Evolutionary conservation across 345 rosid species (phyloP).

Genomic region (Eucalyptus curtisii): DNA sequence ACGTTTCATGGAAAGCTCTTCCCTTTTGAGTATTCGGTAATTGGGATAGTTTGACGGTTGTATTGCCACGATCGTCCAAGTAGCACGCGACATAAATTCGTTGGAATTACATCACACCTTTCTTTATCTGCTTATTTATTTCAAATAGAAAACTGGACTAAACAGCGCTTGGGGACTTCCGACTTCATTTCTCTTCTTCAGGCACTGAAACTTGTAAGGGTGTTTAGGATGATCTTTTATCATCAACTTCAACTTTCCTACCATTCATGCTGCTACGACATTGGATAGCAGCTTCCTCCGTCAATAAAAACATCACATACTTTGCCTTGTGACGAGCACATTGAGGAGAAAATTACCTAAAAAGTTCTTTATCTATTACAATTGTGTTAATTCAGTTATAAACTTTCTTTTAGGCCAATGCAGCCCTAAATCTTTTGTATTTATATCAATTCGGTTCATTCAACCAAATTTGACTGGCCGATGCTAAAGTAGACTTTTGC

Average conservation of each 20-base stretch:
- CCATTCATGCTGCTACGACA: not conserved
- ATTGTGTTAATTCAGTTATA: no score
- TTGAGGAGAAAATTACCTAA: not conserved
- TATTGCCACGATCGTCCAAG: not conserved
- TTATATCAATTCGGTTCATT: no score
- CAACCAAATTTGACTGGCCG: no score
- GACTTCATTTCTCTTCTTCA: not conserved
- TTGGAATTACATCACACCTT: not conserved
- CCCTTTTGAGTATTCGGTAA: not conserved
- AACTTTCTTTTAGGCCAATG: no score
- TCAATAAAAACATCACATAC: not conserved
- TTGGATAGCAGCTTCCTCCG: not conserved
- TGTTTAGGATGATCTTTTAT: not conserved
- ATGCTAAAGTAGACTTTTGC: no score
- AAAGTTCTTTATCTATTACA: no score
- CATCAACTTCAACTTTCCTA: not conserved
- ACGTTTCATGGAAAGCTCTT: not conserved
- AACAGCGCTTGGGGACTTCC: not conserved
- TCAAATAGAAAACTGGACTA: not conserved
- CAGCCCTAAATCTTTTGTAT: no score
- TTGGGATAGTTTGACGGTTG: not conserved
- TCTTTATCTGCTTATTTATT: not conserved
- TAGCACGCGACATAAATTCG: not conserved
- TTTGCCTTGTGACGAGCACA: not conserved
- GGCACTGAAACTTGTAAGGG: not conserved